Evolutionary conservation across 2,329 filamentous ascomycete genomes (phyloP).

Genomic region (Aureobasidium sp.): DNA sequence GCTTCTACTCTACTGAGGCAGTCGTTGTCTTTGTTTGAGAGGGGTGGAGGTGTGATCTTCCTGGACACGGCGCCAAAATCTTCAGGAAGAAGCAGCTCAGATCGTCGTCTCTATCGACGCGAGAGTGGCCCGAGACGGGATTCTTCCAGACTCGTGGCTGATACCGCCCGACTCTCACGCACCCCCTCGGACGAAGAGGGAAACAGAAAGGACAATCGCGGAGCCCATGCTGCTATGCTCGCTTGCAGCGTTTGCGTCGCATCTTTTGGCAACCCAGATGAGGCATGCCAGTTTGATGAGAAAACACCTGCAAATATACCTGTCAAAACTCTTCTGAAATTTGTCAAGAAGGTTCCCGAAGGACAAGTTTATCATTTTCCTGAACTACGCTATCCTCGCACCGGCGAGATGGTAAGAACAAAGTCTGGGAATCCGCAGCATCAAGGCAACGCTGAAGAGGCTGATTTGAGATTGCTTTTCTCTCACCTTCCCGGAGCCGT

Average conservation of each 20-base stretch:
- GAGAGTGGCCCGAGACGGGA: not conserved
- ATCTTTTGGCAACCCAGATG: not conserved
- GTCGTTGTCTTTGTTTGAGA: not conserved
- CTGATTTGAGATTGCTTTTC: constrained; percentile 18
- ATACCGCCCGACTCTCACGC: not conserved
- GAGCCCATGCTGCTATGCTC: not conserved
- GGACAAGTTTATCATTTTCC: constrained; percentile 1
- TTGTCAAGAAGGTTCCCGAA: not conserved
- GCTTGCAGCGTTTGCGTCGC: not conserved
- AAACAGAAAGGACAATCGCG: not conserved
- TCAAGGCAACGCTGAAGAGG: not conserved
- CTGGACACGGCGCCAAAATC: not conserved
- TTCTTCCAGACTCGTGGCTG: not conserved
- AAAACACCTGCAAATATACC: not conserved
- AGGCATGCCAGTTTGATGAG: not conserved
- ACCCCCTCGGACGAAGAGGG: not conserved
- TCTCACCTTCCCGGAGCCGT: constrained; percentile 35
- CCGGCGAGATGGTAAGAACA: not conserved
- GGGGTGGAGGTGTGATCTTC: not conserved
- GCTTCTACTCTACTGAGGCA: not conserved
- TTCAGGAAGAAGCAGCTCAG: not conserved
- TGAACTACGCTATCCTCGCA: not conserved
- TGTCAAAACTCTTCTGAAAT: not conserved
- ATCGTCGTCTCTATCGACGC: not conserved
- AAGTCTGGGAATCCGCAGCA: not conserved